Base-by-base conservation (phyloP, 2,329 filamentous ascomycete genomes). In the Fusarium cyanostomum region DNA sequence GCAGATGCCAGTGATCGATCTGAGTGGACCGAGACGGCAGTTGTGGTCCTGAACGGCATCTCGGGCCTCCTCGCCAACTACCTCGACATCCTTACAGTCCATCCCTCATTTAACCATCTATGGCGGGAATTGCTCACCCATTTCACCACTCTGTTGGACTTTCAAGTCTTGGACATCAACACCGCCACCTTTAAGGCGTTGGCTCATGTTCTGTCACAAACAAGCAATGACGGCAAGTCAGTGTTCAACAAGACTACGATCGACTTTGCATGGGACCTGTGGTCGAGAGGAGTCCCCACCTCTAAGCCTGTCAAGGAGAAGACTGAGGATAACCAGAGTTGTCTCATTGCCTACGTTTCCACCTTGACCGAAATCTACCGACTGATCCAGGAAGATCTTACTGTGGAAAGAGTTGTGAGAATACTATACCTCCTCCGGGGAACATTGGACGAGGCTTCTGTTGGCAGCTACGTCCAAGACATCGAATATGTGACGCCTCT, bases 281-380 rank as follows among this genome's bases (percentile, higher is more conserved):
- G 91, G 91, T 86, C 85, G 13, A 81, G 85, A 34, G 85, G 86
- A 2, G 81, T 90, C n/a, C 88, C 89, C 0, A 77, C 82, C 4
- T 76, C 80, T 2, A 77, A 77, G 28, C 67, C 64, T 11, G 57
- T 48, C 10, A 66, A 62, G 10, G 57, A 57, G 26, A 82, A 81
- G 45, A 75, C 80, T 1, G 78, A 78, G 3, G 85, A 91, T 60
- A 96, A 95, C 66, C 92, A 97, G 72, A 89, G 89, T 54, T 93
- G 92, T 10, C 84, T 94, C n/a, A 79, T 92, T 27, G 91, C 93
- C n/a, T 97, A 97, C 77, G 85, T 95, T 1, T 84, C 88, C 18
- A 84, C 90, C 2, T 85, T 95, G 35, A 82, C 87, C 53, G 89
- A 95, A 67, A 83, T 98, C 1, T 96, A 97, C 71, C 85, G 87